A percentile compares a stretch with the other conserved stretches of the same genome.
phyloP scores from a whole-genome alignment of 495 filamentous ascomycete genomes.

The Corynascus novoguineensis region DNA sequence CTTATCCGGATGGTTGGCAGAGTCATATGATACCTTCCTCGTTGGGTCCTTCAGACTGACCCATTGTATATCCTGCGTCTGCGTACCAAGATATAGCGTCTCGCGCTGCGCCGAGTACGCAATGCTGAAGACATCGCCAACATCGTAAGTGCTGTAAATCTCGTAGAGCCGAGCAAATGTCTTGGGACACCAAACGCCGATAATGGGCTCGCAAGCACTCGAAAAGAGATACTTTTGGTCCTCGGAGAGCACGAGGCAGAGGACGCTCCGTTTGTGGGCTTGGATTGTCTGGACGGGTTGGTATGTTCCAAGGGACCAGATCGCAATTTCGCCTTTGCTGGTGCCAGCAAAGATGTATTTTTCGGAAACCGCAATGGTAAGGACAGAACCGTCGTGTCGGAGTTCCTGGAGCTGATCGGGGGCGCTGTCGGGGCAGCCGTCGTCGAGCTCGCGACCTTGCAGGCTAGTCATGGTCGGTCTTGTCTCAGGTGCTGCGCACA shows the following conservation, averaged over 20 bases:
- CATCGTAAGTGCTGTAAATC: slow-evolving; percentile 89
- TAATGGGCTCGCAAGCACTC: slow-evolving; percentile 85
- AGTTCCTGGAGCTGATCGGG: slow-evolving; percentile 64
- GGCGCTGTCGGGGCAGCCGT: slow-evolving; percentile 34
- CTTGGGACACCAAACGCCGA: slow-evolving; percentile 64
- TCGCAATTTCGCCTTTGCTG: slow-evolving; percentile 84
- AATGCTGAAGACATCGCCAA: slow-evolving; percentile 92
- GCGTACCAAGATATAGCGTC: slow-evolving; percentile 85
- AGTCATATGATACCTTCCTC: slow-evolving; percentile 53
- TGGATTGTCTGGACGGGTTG: slow-evolving; percentile 68
- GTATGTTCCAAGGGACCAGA: slow-evolving; percentile 84
- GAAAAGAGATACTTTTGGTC: slow-evolving; percentile 79
- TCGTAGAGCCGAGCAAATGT: slow-evolving; percentile 60
- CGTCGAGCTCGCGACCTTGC: slow-evolving; percentile 31
- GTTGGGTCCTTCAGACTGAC: slow-evolving; percentile 43
- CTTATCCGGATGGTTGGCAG: slow-evolving; percentile 65
- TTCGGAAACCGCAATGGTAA: slow-evolving; percentile 61
- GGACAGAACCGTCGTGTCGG: slow-evolving; percentile 64
- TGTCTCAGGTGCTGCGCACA: not conserved
- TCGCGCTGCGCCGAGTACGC: slow-evolving; percentile 72
- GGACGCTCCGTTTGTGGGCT: slow-evolving; percentile 84
- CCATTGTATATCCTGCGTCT: slow-evolving; percentile 89
- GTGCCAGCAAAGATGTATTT: slow-evolving; percentile 76
- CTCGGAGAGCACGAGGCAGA: slow-evolving; percentile 72
- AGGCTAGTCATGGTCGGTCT: slow-evolving; percentile 31